Evolutionary conservation across 306 rosid genomes (phyloP).

Genomic region (Glycyrrhiza uralensis): DNA sequence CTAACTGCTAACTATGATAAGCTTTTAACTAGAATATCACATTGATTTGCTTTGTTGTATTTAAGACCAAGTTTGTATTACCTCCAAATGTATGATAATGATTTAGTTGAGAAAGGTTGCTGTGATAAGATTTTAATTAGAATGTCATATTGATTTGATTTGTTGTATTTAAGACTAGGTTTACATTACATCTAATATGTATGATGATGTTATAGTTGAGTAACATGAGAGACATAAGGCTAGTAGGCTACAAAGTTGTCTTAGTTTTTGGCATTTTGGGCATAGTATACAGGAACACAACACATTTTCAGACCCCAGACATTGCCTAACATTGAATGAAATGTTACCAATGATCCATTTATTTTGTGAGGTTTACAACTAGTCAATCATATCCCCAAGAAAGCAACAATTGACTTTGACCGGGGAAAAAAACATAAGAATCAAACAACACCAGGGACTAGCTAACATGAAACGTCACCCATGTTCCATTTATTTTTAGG

Average conservation of each 20-base stretch:
- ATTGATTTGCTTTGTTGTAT: not conserved
- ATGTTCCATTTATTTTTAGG: not conserved
- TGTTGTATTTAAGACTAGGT: no score
- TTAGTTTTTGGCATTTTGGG: not conserved
- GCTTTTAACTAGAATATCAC: not conserved
- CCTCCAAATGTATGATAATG: not conserved
- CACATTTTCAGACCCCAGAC: not conserved
- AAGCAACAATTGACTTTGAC: not conserved
- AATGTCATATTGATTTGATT: no score
- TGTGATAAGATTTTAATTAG: not conserved
- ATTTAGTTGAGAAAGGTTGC: not conserved
- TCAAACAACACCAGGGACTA: not conserved
- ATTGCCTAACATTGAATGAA: not conserved
- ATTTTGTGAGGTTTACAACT: no score
- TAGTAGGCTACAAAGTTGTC: not conserved
- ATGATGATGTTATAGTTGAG: no score
- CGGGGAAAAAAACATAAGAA: not conserved
- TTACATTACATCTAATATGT: no score
- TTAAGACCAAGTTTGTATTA: not conserved
- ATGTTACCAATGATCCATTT: not conserved
- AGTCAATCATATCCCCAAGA: not conserved
- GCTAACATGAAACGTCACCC: not conserved
- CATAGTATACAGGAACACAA: not conserved
- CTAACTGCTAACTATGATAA: not conserved
- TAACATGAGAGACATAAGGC: not conserved